phyloP scores from a whole-genome alignment of 371 early-diverging fungal species.

The Syncephalastrum contaminatum region DNA sequence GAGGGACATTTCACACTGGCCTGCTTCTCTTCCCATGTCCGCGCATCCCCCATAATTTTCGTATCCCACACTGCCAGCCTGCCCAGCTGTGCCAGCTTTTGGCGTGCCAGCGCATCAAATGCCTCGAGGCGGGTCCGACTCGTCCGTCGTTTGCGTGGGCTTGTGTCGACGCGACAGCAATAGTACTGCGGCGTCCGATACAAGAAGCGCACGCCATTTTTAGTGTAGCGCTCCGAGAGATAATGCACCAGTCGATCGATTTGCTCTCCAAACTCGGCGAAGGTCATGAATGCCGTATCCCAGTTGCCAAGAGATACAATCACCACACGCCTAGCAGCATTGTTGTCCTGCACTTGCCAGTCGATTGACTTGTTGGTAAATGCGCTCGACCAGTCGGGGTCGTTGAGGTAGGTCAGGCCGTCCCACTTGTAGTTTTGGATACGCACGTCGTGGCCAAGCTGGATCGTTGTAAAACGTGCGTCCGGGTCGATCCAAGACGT shows the following conservation, averaged over 20 bases:
- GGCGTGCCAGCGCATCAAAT: constrained; percentile 33
- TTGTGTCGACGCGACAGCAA: constrained; percentile 49
- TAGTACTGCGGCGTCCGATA: constrained; percentile 56
- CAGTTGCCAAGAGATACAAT: constrained; percentile 53
- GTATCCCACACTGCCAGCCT: constrained; percentile 44
- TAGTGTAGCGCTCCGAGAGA: constrained; percentile 27
- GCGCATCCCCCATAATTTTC: constrained; percentile 29
- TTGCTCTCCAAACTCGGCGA: constrained; percentile 26
- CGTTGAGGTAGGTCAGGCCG: constrained; percentile 47
- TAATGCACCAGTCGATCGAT: constrained; percentile 26
- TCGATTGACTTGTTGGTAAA: constrained; percentile 13
- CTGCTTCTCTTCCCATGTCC: constrained; percentile 35
- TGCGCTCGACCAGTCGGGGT: constrained; percentile 31
- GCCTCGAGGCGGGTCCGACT: constrained; percentile 37
- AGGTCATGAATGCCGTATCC: constrained; percentile 48
- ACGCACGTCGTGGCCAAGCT: constrained; percentile 7
- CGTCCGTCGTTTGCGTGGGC: constrained; percentile 31
- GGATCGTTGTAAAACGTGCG: constrained; percentile 12
- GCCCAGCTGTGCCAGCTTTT: constrained; percentile 25
- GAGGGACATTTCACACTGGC: constrained; percentile 31
- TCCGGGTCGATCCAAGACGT: constrained; percentile 27
- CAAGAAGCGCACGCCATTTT: constrained; percentile 26
- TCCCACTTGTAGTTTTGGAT: constrained; percentile 49
- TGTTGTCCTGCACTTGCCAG: constrained; percentile 4
- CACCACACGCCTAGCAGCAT: constrained; percentile 9